Evolutionary conservation across 768 basidiomycete genomes (phyloP).

Genomic region (Clitopilus passeckerianus): DNA sequence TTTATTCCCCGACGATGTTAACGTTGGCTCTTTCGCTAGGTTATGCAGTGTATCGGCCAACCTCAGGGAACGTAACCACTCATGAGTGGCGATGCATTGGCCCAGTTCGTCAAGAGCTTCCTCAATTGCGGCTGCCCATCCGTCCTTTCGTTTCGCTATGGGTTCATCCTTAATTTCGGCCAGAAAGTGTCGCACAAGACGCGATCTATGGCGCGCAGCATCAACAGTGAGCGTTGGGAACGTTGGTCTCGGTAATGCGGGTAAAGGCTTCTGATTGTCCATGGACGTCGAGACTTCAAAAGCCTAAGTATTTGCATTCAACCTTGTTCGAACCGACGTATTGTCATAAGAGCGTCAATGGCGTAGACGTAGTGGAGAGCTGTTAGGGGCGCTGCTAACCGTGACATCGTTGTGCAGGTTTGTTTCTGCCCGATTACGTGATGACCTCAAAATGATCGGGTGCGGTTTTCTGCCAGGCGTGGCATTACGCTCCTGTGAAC

Average conservation of each 20-base stretch:
- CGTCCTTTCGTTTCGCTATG: slow-evolving; percentile 25
- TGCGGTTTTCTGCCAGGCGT: too few relatives aligned
- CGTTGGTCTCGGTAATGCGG: slow-evolving; percentile 20
- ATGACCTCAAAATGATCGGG: too few relatives aligned
- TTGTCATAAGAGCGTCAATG: too few relatives aligned
- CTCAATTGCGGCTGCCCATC: slow-evolving; percentile 42
- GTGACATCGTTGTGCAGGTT: too few relatives aligned
- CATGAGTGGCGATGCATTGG: slow-evolving; percentile 27
- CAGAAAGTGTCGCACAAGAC: slow-evolving; percentile 35
- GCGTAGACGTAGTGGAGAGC: too few relatives aligned
- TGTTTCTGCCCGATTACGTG: too few relatives aligned
- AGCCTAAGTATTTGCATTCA: too few relatives aligned
- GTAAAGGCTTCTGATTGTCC: slow-evolving; percentile 31
- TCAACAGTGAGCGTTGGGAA: slow-evolving; percentile 26
- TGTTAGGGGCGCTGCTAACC: too few relatives aligned
- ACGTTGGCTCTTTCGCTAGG: background rate
- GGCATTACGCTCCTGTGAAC: too few relatives aligned
- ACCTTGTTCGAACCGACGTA: too few relatives aligned
- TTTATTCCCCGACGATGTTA: background rate
- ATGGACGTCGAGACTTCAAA: slow-evolving; percentile 8
- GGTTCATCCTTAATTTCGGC: slow-evolving; percentile 21
- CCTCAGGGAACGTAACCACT: slow-evolving; percentile 44
- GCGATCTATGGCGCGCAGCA: slow-evolving; percentile 33
- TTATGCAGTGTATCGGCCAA: slow-evolving; percentile 6
- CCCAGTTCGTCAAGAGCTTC: slow-evolving; percentile 43